Evolutionary conservation across 345 rosid genomes (phyloP).

Genomic region (Rhodamnia argentea): DNA sequence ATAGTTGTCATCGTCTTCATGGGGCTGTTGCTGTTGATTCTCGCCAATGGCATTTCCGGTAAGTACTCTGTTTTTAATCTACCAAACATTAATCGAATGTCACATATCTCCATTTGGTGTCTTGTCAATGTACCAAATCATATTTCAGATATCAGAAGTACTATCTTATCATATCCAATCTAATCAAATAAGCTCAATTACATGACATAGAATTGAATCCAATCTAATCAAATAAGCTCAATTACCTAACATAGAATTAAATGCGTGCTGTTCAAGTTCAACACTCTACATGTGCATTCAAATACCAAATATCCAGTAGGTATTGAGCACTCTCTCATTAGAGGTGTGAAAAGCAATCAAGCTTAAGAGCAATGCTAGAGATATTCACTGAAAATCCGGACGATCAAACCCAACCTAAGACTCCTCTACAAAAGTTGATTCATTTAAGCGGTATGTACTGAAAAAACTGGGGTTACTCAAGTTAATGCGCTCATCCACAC

Average conservation of each 20-base stretch:
- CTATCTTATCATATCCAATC: not conserved
- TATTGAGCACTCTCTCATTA: rapidly evolving
- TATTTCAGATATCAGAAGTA: not conserved
- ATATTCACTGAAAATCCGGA: not conserved
- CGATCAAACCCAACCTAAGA: not conserved
- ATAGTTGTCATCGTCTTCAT: not conserved
- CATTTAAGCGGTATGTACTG: not conserved
- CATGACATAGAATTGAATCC: not conserved
- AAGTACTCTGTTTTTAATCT: not conserved
- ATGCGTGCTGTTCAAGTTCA: not conserved
- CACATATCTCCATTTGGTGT: not conserved
- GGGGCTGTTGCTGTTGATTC: not conserved
- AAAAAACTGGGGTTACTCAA: not conserved
- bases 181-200: not conserved
- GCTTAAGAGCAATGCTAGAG: not conserved
- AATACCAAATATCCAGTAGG: not conserved
- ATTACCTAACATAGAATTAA: not conserved
- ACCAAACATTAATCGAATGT: not conserved
- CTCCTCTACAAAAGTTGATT: not conserved
- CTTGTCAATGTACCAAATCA: not conserved
- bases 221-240: not conserved
- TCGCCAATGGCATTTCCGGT: not conserved
- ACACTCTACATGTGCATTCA: not conserved
- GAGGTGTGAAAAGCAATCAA: not conserved
- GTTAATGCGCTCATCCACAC: not conserved